Conservation (phyloP, 352 stramenopile genomes). For the Porosira glacialis region DNA sequence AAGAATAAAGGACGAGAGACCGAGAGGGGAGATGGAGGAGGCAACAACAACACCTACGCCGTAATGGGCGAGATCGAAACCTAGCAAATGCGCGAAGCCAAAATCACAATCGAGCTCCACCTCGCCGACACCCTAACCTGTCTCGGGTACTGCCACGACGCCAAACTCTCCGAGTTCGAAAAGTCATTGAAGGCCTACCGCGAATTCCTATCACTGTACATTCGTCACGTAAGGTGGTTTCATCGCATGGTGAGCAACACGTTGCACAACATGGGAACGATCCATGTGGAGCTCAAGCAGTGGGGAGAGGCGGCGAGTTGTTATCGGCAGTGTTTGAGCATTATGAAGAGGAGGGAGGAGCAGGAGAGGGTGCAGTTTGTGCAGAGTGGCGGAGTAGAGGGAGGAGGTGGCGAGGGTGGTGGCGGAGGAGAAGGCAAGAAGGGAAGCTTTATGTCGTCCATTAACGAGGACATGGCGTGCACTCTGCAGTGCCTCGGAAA, state of each 20-base stretch:
- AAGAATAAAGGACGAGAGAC: slow-evolving; percentile 10
- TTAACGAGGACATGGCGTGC: slow-evolving; percentile 25
- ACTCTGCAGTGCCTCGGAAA: slow-evolving; percentile 55
- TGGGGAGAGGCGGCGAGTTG: slow-evolving; percentile 57
- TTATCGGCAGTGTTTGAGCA: slow-evolving; percentile 54
- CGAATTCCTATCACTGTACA: slow-evolving; percentile 65
- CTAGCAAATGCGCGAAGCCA: slow-evolving; percentile 53
- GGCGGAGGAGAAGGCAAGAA: not conserved
- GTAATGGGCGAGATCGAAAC: slow-evolving; percentile 10
- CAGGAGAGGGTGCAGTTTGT: slow-evolving; percentile 26
- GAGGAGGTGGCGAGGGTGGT: too few species aligned
- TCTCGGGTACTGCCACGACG: slow-evolving; percentile 62
- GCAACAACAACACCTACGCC: slow-evolving; percentile 15
- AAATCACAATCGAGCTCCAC: slow-evolving; percentile 62
- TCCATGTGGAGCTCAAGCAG: slow-evolving; percentile 58
- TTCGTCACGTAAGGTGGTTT: slow-evolving; percentile 52
- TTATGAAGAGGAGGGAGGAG: slow-evolving; percentile 52
- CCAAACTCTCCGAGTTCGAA: slow-evolving; percentile 52
- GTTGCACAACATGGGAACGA: slow-evolving; percentile 61
- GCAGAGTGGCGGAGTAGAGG: too few species aligned
- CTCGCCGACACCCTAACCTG: slow-evolving; percentile 61
- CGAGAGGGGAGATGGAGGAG: slow-evolving; percentile 15
- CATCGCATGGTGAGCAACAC: slow-evolving; percentile 61
- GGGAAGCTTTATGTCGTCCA: not conserved
- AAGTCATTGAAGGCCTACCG: slow-evolving; percentile 56